phyloP scores from a whole-genome alignment of 805 yeast genomes.

The Lachancea dasiensis region DNA sequence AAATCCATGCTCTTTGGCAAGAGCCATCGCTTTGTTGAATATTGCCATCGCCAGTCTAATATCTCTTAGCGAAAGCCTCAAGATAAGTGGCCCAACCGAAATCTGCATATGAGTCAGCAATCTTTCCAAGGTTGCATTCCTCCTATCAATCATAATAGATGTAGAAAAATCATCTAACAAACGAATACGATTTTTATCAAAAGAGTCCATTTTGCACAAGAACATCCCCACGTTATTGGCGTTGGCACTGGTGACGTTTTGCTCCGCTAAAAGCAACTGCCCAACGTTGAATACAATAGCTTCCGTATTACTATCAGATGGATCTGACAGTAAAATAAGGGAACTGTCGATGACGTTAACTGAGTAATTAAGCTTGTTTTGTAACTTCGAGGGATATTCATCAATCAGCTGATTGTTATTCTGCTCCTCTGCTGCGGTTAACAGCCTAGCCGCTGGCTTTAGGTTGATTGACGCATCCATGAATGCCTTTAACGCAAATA shows the following conservation, averaged over 20 bases:
- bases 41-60: slow-evolving; percentile 72
- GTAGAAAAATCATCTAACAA: slow-evolving; percentile 86
- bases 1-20: slow-evolving; percentile 30
- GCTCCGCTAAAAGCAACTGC: slow-evolving; percentile 65
- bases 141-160: slow-evolving; percentile 63
- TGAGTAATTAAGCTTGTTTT: slow-evolving; percentile 41
- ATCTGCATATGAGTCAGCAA: slow-evolving; percentile 59
- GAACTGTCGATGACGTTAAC: slow-evolving; percentile 74
- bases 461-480: slow-evolving; percentile 42
- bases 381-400: slow-evolving; percentile 8
- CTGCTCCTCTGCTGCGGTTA: slow-evolving; percentile 5
- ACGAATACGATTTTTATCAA: slow-evolving; percentile 57
- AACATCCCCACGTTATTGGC: slow-evolving; percentile 83
- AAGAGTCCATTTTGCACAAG: slow-evolving; percentile 64
- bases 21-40: slow-evolving; percentile 61
- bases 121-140: slow-evolving; percentile 55
- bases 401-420: slow-evolving; percentile 2
- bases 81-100: slow-evolving; percentile 70
- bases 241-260: slow-evolving; percentile 57
- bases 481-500: slow-evolving; percentile 67
- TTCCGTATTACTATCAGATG: slow-evolving; percentile 61
- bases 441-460: slow-evolving; percentile 13
- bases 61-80: slow-evolving; percentile 83
- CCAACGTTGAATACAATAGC: slow-evolving; percentile 88
- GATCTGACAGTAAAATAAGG: slow-evolving; percentile 73